Evolutionary conservation across 2,329 filamentous ascomycete genomes (phyloP), one percentile per base, ranked within the genome.

Genomic region (Aspergillus neotritici): DNA sequence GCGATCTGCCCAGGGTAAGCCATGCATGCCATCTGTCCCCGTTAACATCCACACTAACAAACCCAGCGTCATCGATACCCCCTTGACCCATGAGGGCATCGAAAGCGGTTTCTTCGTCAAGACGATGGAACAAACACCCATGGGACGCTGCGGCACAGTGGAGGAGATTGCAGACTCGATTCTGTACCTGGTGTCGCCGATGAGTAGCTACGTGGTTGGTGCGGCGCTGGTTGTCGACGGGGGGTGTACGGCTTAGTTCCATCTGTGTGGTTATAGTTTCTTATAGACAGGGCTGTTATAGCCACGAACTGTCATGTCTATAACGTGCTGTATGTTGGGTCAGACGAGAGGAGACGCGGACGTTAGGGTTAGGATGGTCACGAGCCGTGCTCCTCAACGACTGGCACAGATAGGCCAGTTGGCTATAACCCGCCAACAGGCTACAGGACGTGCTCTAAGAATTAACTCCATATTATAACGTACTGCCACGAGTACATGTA

Each of bases 161-260:
- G 74, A 78, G 16, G 77, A 81, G 58, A 70, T 80, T 48, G 75
- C 73, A 0, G 75, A 80, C 49, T 62, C 67, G 28, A 71, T 79
- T 17, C 62, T 72, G 0, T 72, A 68, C 49, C 57, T 71, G 10
- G 67, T 67, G 3, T 66, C 61, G 12, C 59, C 67, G 46, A 67
- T 68, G 35, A 70, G 64, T 40, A 66, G 63, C 31, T 73, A 69
- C 40, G 69, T 70, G 62, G 70, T 67, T 17, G 70, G 70, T 32
- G 43, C 48, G 2, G 51, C 48, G 4, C 16, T 63, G 41, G 53
- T 63, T 3, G 55, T 57, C 10, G 59, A 62, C 41, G 57, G 55
- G 12, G 61, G 58, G 12, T 53, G 53, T 30, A 54, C 56, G 3
- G 47, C 55, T 8, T 57, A 46, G 37, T 8, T 25, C 21, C 9